Evolutionary conservation across 208 protist genomes (phyloP).

Genomic region (Acanthamoeba castellanii): DNA sequence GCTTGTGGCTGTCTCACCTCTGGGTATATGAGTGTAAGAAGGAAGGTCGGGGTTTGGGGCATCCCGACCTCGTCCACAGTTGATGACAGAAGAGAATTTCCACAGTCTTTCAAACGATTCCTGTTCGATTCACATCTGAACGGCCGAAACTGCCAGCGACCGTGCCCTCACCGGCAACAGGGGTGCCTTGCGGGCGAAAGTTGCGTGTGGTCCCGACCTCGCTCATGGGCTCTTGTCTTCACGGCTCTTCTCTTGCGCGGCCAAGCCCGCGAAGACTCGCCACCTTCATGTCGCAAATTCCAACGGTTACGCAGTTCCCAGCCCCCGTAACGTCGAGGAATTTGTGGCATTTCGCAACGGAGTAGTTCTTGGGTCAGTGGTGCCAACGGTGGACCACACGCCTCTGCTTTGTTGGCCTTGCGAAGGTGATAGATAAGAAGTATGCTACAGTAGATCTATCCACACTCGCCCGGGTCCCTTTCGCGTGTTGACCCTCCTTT

Average conservation of each 20-base stretch:
- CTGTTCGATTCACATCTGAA: background rate
- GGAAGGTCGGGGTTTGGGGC: background rate
- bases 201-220: background rate
- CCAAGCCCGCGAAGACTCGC: background rate
- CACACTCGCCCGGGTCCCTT: background rate
- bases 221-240: background rate
- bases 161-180: background rate
- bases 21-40: background rate
- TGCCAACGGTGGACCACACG: background rate
- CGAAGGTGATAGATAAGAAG: conserved; percentile 5
- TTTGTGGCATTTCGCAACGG: background rate
- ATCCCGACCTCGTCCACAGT: background rate
- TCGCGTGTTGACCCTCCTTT: background rate
- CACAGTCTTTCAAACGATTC: conserved; percentile 44
- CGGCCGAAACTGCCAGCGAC: background rate
- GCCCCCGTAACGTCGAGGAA: background rate
- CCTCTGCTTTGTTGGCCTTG: background rate
- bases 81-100: conserved; percentile 58
- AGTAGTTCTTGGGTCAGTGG: background rate
- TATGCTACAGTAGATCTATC: conserved; percentile 2
- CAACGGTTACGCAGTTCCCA: background rate
- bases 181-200: background rate
- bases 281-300: background rate
- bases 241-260: background rate
- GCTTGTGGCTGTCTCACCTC: background rate